A percentile compares a stretch with the other conserved stretches of the same genome.
These are phyloP conservation scores for Codiaeum variegatum DNA, from an alignment of 441 rosid genomes.

Conservation along the genomic window DNA sequence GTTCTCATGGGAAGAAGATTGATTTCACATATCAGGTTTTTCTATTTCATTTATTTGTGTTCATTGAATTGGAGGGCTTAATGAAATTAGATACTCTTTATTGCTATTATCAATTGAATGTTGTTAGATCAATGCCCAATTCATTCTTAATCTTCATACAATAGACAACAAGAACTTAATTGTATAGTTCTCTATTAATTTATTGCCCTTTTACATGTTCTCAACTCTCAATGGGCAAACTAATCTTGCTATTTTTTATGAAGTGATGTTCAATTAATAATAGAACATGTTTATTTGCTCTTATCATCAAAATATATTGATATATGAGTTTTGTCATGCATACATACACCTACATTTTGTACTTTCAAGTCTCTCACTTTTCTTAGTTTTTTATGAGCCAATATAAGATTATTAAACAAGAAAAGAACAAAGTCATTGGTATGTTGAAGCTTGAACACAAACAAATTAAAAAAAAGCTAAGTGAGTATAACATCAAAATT, in stretches of 20 bases:
- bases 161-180: background rate
- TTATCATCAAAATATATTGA: no score
- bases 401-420: no score
- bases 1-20: slow-evolving; percentile 60
- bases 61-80: background rate
- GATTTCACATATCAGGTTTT: slow-evolving; percentile 70
- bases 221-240: background rate
- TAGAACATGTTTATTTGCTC: no score
- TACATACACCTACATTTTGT: no score
- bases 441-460: no score
- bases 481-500: no score
- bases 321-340: no score
- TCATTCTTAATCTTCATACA: background rate
- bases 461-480: no score
- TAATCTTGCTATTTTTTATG: background rate
- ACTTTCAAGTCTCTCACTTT: no score
- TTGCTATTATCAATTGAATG: background rate
- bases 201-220: background rate
- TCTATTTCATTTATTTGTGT: background rate
- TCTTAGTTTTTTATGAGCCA: no score
- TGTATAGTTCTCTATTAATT: background rate
- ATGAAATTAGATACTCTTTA: background rate
- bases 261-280: no score
- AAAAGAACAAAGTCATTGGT: no score
- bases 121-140: background rate